Conservation (phyloP, 345 rosid species). For the Eucalyptus virginea region DNA sequence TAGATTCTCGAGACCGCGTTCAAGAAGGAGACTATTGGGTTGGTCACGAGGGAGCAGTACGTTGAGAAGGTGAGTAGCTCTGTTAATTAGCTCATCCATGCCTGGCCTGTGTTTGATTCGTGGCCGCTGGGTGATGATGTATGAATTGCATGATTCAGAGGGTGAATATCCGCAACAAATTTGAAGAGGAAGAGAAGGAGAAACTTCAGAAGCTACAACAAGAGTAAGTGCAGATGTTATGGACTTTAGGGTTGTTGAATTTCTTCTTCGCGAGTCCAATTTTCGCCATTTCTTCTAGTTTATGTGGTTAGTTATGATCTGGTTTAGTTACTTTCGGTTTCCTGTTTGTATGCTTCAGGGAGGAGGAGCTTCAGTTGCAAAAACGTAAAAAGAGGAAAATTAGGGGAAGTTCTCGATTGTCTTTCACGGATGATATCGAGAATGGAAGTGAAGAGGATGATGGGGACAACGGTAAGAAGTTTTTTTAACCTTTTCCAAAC, state of each 20-base stretch:
- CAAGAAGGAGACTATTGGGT: constrained; percentile 96
- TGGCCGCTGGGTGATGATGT: background rate
- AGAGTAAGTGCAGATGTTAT: constrained; percentile 39
- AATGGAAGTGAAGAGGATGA: constrained; percentile 76
- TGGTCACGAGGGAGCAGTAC: constrained; percentile 94
- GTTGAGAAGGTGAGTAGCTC: constrained; percentile 81
- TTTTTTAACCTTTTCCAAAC: background rate
- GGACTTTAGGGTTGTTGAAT: background rate
- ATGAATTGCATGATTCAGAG: constrained; percentile 25
- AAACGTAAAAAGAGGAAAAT: constrained; percentile 90
- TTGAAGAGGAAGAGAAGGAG: constrained; percentile 99
- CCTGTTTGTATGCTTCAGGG: constrained; percentile 25
- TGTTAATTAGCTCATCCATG: background rate
- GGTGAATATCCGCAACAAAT: constrained; percentile 82
- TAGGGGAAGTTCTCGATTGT: constrained; percentile 64
- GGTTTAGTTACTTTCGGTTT: background rate
- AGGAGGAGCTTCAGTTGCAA: constrained; percentile 79
- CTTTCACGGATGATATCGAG: constrained; percentile 80
- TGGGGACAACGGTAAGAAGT: constrained; percentile 26
- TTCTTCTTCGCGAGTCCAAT: background rate
- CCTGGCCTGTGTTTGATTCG: background rate
- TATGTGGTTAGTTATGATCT: background rate
- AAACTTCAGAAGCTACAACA: constrained; percentile 83
- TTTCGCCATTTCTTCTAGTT: background rate
- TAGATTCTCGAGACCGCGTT: constrained; percentile 97